phyloP scores from a whole-genome alignment of 83 land plant species.

The Isoetes engelmannii region DNA sequence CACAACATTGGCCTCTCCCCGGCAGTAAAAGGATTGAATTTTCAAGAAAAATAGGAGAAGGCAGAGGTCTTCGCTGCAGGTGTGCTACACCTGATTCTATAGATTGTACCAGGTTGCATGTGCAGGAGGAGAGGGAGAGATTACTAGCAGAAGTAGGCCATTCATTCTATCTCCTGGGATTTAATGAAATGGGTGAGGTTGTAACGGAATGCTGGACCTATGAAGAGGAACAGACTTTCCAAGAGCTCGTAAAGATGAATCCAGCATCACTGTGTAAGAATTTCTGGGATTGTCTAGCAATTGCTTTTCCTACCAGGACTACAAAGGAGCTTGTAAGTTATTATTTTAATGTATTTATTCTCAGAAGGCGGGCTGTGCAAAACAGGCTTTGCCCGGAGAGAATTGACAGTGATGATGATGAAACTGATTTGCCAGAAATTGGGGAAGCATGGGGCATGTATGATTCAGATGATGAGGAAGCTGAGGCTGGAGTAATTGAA shows the following conservation, averaged over 20 bases:
- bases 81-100: constrained; percentile 53
- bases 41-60: constrained; percentile 35
- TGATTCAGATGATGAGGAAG: too few species aligned
- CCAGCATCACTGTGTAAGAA: constrained; percentile 41
- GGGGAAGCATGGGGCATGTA: too few species aligned
- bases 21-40: constrained; percentile 12
- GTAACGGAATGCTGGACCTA: constrained; percentile 56
- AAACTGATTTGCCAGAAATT: constrained; percentile 24
- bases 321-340: constrained; percentile 51
- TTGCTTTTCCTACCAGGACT: constrained; percentile 37
- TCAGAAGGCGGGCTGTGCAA: constrained; percentile 60
- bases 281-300: constrained; percentile 50
- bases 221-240: constrained; percentile 51
- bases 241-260: constrained; percentile 31
- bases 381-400: constrained; percentile 50
- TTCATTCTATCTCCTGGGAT: constrained; percentile 45
- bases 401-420: constrained; percentile 85
- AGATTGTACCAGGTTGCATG: constrained; percentile 56
- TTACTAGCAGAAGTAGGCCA: constrained; percentile 51
- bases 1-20: constrained; percentile 43
- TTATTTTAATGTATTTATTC: constrained; percentile 73
- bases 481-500: too few species aligned
- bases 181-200: constrained; percentile 75
- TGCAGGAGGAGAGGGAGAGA: constrained; percentile 40
- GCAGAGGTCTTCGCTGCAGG: constrained; percentile 39